phyloP scores from a whole-genome alignment of 768 basidiomycete species.

The Mycena filopes region DNA sequence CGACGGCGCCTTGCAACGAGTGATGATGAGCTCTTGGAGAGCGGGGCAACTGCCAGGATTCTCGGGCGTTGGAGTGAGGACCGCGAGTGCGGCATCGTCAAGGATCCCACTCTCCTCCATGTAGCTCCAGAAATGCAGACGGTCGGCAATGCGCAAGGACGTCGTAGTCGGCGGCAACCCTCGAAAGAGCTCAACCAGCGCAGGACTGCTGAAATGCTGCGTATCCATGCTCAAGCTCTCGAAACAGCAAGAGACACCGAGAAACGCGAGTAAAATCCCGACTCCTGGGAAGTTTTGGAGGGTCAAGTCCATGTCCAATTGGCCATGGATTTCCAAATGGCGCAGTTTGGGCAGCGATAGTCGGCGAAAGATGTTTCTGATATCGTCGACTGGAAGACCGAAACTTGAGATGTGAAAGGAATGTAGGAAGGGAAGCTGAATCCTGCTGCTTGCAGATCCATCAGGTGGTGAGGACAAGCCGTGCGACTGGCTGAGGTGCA shows the following conservation, averaged over 20 bases:
- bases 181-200: neutral
- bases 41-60: neutral
- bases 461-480: no score
- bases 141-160: neutral
- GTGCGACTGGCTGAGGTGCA: no score
- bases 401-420: no score
- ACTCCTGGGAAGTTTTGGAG: neutral
- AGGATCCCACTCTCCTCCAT: neutral
- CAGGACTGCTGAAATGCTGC: neutral
- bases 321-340: no score
- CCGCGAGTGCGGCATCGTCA: neutral
- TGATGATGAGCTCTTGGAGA: neutral
- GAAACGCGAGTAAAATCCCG: neutral
- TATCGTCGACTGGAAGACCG: no score
- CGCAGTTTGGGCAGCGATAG: no score
- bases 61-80: neutral
- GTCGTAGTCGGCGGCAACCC: neutral
- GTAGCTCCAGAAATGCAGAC: no score
- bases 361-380: no score
- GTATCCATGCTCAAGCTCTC: neutral
- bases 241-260: neutral
- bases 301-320: no score
- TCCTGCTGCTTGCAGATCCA: no score
- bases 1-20: neutral
- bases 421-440: no score